Evolutionary conservation across 108 stramenopile species (phyloP).

Genomic region (Skeletonema costatum): DNA sequence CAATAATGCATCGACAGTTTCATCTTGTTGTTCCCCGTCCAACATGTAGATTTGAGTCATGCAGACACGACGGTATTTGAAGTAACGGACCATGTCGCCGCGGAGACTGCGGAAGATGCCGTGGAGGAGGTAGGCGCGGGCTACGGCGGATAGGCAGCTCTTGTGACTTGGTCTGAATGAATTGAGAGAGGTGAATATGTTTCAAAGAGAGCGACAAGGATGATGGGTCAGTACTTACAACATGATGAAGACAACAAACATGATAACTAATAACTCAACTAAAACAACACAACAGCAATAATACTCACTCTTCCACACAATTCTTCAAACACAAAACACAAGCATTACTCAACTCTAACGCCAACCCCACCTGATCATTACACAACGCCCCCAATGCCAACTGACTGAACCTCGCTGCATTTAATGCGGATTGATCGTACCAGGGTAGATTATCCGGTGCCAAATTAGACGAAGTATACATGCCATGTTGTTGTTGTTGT

Average conservation of each 20-base stretch:
- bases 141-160: constrained; percentile 71
- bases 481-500: not conserved
- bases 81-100: constrained; percentile 85
- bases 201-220: not conserved
- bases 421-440: constrained; percentile 73
- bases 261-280: constrained; percentile 49
- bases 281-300: constrained; percentile 64
- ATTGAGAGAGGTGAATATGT: not conserved
- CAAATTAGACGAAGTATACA: constrained; percentile 13
- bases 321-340: constrained; percentile 80
- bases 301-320: constrained; percentile 48
- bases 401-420: constrained; percentile 84
- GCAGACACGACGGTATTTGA: constrained; percentile 89
- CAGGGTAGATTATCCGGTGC: constrained; percentile 53
- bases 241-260: not conserved
- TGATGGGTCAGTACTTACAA: constrained; percentile 48
- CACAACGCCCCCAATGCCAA: constrained; percentile 83
- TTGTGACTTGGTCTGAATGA: constrained; percentile 35
- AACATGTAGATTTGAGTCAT: constrained; percentile 74
- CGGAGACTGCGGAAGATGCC: constrained; percentile 82
- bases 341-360: constrained; percentile 84
- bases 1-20: constrained; percentile 58
- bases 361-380: constrained; percentile 71
- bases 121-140: constrained; percentile 83
- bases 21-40: constrained; percentile 18